Conservation (phyloP, 129 eudicot genomes). For the Ambrosia trifida region DNA sequence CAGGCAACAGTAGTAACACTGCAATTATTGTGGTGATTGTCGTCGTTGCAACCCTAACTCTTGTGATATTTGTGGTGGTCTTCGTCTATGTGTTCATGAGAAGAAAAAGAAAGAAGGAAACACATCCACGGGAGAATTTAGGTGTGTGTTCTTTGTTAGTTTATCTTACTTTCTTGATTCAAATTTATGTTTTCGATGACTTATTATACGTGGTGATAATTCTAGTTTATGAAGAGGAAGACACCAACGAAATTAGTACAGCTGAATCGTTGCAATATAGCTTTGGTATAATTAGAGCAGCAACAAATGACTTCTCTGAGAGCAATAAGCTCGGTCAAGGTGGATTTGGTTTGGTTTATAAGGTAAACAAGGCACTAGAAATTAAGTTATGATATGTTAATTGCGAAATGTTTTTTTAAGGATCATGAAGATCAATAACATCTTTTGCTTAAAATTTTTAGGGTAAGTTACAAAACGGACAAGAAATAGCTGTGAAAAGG, state of each 20-base stretch:
- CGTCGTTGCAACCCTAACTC: conserved; percentile 19
- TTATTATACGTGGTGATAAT: background rate
- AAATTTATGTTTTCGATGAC: background rate
- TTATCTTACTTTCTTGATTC: background rate
- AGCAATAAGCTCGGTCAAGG: conserved; percentile 44
- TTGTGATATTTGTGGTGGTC: conserved; percentile 12
- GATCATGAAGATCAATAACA: background rate
- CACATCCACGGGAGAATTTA: background rate
- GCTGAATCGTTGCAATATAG: conserved; percentile 50
- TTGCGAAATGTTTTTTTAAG: background rate
- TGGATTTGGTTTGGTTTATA: conserved; percentile 54
- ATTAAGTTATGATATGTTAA: background rate
- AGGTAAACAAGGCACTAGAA: conserved; percentile 30
- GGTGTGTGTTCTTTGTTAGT: conserved; percentile 6
- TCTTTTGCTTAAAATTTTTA: background rate
- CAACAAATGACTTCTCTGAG: conserved; percentile 35
- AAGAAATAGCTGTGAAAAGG: conserved; percentile 50
- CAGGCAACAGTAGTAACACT: conserved; percentile 27
- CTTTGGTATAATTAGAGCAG: conserved; percentile 33
- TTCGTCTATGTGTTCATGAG: conserved; percentile 15
- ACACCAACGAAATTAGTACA: conserved; percentile 20
- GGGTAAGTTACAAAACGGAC: conserved; percentile 48
- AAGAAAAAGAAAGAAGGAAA: conserved; percentile 26
- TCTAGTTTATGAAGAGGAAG: conserved; percentile 24
- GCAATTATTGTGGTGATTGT: background rate